These are phyloP conservation scores for Plantago elongata DNA, from an alignment of 257 asterid genomes.

Conservation along the genomic window DNA sequence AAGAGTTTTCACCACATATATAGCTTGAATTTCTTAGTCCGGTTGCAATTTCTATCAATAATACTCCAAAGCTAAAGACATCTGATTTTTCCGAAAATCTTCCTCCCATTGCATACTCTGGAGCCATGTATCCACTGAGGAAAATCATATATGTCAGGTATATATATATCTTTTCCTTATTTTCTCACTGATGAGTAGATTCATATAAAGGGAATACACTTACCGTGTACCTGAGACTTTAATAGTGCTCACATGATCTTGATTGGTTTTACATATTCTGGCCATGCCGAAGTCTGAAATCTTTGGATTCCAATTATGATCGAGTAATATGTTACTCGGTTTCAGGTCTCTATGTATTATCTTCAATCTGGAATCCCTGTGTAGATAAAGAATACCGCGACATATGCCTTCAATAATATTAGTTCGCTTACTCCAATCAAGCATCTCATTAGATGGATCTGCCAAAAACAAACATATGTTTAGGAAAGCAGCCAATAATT, in stretches of 20 bases:
- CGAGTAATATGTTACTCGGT: slow-evolving; percentile 46
- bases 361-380: slow-evolving; percentile 49
- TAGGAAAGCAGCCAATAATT: too few species aligned
- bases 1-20: slow-evolving; percentile 17
- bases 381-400: slow-evolving; percentile 57
- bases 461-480: too few species aligned
- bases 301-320: slow-evolving; percentile 45
- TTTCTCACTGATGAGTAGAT: too few species aligned
- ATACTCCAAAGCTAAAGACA: slow-evolving; percentile 45
- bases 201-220: slow-evolving; percentile 12
- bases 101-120: slow-evolving; percentile 19
- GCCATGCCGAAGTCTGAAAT: slow-evolving; percentile 71
- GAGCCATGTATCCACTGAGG: slow-evolving; percentile 46
- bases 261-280: slow-evolving; percentile 40
- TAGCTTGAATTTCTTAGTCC: slow-evolving; percentile 41
- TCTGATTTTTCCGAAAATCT: slow-evolving; percentile 38
- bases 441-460: slow-evolving; percentile 24
- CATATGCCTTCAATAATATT: slow-evolving; percentile 41
- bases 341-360: slow-evolving; percentile 56
- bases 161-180: too few species aligned
- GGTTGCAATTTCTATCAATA: slow-evolving; percentile 39
- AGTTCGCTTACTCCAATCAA: slow-evolving; percentile 37
- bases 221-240: slow-evolving; percentile 64
- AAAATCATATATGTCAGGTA: background rate
- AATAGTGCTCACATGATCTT: slow-evolving; percentile 51